Conservation (phyloP, 306 rosid species). For the Fagus sylvatica region DNA sequence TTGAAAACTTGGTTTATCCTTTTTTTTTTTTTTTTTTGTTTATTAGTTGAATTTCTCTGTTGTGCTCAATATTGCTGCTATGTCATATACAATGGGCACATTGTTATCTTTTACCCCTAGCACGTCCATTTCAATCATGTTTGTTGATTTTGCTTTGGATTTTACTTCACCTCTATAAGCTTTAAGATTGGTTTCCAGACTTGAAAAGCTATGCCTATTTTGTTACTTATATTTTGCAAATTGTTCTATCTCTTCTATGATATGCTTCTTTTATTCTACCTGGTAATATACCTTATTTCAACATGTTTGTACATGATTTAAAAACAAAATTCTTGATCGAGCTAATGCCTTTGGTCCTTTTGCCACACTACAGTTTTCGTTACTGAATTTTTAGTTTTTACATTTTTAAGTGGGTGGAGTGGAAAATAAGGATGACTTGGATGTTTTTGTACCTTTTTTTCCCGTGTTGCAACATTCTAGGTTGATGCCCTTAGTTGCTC, state of each 20-base stretch:
- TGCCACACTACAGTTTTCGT: background rate
- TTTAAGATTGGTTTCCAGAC: background rate
- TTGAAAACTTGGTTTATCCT: too few relatives aligned
- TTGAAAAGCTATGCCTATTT: background rate
- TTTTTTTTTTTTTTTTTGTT: too few relatives aligned
- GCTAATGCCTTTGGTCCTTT: background rate
- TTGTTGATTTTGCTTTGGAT: background rate
- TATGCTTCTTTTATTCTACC: background rate
- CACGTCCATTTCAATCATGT: too few relatives aligned
- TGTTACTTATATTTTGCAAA: background rate
- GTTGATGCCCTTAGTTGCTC: background rate
- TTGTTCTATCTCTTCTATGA: background rate
- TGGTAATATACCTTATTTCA: background rate
- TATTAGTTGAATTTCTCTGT: too few relatives aligned
- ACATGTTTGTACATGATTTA: background rate
- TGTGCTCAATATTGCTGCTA: too few relatives aligned
- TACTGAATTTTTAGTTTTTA: background rate
- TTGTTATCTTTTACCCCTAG: too few relatives aligned
- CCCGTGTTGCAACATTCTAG: background rate
- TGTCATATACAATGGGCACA: too few relatives aligned
- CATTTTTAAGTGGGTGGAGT: background rate
- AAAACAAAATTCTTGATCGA: background rate
- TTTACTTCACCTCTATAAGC: background rate
- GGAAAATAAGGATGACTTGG: conserved; percentile 8
- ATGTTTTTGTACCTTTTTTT: background rate